A percentile compares a stretch with the other conserved stretches of the same genome.
Evolutionary conservation across 495 filamentous ascomycete species (phyloP).

Genomic region (Aspergillus kassunensis): DNA sequence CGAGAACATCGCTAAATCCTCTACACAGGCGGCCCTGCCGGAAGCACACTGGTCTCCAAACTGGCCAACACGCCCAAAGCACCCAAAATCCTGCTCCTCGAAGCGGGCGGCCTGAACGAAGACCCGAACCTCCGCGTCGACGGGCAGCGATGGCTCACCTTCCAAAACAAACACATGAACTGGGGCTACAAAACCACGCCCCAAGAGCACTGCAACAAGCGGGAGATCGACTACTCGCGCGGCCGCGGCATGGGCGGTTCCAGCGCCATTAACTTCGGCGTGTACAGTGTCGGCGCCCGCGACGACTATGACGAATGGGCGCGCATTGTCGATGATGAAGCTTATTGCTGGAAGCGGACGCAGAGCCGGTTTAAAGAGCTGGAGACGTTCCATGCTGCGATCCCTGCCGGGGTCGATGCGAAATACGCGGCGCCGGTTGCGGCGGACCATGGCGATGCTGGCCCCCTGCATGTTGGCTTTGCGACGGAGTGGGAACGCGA

Average conservation of each 20-base stretch:
- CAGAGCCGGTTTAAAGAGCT: slow-evolving; percentile 45
- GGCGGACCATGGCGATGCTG: slow-evolving; percentile 48
- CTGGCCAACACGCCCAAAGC: slow-evolving; percentile 42
- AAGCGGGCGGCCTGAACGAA: slow-evolving; percentile 51
- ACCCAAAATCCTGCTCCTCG: slow-evolving; percentile 53
- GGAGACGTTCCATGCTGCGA: slow-evolving; percentile 48
- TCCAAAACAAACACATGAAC: slow-evolving; percentile 45
- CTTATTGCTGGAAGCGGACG: slow-evolving; percentile 49
- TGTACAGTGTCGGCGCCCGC: slow-evolving; percentile 51
- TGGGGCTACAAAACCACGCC: slow-evolving; percentile 59
- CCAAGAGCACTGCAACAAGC: slow-evolving; percentile 46
- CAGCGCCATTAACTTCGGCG: slow-evolving; percentile 60
- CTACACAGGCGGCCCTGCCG: slow-evolving; percentile 44
- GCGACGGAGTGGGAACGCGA: slow-evolving; percentile 47
- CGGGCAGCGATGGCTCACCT: slow-evolving; percentile 53
- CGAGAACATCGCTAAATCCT: background rate
- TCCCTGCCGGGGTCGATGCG: slow-evolving; percentile 30
- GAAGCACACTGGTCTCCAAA: slow-evolving; percentile 42
- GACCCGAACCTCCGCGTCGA: slow-evolving; percentile 44
- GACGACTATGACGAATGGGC: slow-evolving; percentile 61
- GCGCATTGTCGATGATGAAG: slow-evolving; percentile 30
- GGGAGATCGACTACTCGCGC: slow-evolving; percentile 52
- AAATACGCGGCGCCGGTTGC: slow-evolving; percentile 29
- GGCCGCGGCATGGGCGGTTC: slow-evolving; percentile 59
- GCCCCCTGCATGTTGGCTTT: slow-evolving; percentile 45